phyloP scores from a whole-genome alignment of 164 flowering plant species.

The Saururus chinensis region DNA sequence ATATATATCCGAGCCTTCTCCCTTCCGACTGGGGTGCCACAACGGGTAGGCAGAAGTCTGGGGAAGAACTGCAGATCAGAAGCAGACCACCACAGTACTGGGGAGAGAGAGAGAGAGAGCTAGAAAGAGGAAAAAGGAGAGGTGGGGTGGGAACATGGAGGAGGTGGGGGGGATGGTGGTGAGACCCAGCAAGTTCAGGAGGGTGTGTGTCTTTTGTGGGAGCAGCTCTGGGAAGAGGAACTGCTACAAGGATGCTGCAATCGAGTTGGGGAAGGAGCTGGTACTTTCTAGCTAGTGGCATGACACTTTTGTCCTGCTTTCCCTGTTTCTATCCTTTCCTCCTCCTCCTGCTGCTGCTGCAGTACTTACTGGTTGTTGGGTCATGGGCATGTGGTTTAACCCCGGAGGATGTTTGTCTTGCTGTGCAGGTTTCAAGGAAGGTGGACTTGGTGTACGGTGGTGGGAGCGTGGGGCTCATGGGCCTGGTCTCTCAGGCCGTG shows the following conservation, averaged over 20 bases:
- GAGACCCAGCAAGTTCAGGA: constrained; percentile 18
- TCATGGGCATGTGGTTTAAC: neutral
- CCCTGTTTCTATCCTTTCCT: too few relatives aligned
- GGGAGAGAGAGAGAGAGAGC: neutral
- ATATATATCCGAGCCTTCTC: neutral
- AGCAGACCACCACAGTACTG: too few relatives aligned
- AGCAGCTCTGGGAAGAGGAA: constrained; percentile 26
- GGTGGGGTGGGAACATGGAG: neutral
- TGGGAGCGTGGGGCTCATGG: constrained; percentile 37
- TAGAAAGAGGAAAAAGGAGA: neutral
- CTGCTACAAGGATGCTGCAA: constrained; percentile 25
- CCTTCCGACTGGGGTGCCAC: neutral
- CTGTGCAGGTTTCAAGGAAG: constrained; percentile 21
- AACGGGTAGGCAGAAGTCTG: neutral
- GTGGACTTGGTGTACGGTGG: constrained; percentile 37
- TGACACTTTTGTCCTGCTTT: too few relatives aligned
- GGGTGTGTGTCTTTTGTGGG: constrained; percentile 31
- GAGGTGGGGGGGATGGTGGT: constrained; percentile 4
- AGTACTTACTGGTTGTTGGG: too few relatives aligned
- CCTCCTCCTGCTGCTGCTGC: too few relatives aligned
- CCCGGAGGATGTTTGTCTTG: neutral
- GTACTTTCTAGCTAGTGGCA: constrained; percentile 10
- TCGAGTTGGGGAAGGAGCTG: constrained; percentile 26
- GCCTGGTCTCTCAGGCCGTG: constrained; percentile 34
- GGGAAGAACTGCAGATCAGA: neutral